phyloP scores from a whole-genome alignment of 176 grass and related monocot species.

The Elymus sibiricus region DNA sequence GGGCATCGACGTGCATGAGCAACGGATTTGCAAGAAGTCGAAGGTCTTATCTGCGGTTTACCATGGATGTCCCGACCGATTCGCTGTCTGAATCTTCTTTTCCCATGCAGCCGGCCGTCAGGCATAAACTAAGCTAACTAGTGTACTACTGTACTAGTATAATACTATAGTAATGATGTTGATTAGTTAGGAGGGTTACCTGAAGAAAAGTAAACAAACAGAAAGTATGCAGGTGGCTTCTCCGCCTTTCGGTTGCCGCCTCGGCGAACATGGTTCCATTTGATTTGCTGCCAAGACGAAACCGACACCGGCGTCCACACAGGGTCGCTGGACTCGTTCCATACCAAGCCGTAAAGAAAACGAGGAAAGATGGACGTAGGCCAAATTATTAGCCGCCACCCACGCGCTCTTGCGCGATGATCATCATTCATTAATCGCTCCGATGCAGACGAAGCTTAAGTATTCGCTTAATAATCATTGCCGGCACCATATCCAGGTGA shows the following conservation, averaged over 20 bases:
- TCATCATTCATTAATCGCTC: too few species aligned
- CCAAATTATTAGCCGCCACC: too few species aligned
- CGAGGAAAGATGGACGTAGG: too few species aligned
- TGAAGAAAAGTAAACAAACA: slow-evolving; percentile 11
- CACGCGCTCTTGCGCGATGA: too few species aligned
- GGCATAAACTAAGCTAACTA: neutral
- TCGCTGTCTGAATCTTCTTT: slow-evolving; percentile 3
- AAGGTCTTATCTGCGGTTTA: neutral
- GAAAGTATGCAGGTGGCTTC: neutral
- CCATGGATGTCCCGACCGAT: neutral
- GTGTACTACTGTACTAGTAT: too few species aligned
- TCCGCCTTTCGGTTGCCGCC: slow-evolving; percentile 6
- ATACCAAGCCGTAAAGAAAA: neutral
- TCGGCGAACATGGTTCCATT: neutral
- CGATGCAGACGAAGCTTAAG: too few species aligned
- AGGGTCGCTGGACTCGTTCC: neutral
- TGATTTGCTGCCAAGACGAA: neutral
- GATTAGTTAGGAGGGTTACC: neutral
- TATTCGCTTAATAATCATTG: neutral
- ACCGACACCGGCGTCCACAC: neutral
- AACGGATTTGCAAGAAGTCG: neutral
- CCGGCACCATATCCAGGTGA: too few species aligned
- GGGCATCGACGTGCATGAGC: neutral
- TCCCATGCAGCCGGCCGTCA: neutral
- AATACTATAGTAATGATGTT: too few species aligned